Percentiles rank a stretch among this genome's conserved stretches.
These are phyloP conservation scores for Crinitomyces ghanaensis DNA, from an alignment of 805 yeast genomes.

Conservation along the genomic window DNA sequence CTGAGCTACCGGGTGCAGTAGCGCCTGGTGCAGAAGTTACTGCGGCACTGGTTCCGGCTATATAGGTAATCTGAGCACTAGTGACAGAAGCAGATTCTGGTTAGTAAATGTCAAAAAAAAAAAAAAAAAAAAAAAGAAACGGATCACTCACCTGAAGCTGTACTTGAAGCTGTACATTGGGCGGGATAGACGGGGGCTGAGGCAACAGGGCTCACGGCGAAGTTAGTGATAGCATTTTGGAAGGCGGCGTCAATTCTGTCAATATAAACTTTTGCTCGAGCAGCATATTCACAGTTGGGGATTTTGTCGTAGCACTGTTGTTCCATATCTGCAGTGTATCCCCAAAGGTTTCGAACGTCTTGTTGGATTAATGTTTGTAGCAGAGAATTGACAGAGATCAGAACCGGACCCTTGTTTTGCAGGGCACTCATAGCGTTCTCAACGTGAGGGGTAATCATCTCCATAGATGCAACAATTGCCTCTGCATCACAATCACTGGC, in stretches of 20 bases:
- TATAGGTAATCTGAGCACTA: not conserved
- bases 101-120: conserved; percentile 7
- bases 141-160: conserved; percentile 1
- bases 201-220: not conserved
- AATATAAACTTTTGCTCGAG: not conserved
- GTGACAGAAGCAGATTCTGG: conserved; percentile 2
- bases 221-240: not conserved
- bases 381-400: conserved; percentile 16
- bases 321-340: conserved; percentile 15
- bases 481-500: conserved; percentile 10
- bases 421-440: conserved; percentile 15
- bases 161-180: conserved; percentile 1
- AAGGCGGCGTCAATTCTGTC: conserved; percentile 2
- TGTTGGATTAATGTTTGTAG: too few species aligned
- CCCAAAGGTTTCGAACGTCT: conserved; percentile 16
- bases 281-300: not conserved
- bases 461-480: conserved; percentile 6
- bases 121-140: conserved; percentile 5
- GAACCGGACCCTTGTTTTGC: conserved; percentile 16
- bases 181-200: conserved; percentile 1
- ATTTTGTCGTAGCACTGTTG: conserved; percentile 9
- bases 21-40: too few species aligned
- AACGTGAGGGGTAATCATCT: conserved; percentile 10
- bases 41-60: too few species aligned
- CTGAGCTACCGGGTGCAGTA: conserved; percentile 4